phyloP scores from a whole-genome alignment of 2,329 filamentous ascomycete genomes.

The Calcarisporium arbuscula region DNA sequence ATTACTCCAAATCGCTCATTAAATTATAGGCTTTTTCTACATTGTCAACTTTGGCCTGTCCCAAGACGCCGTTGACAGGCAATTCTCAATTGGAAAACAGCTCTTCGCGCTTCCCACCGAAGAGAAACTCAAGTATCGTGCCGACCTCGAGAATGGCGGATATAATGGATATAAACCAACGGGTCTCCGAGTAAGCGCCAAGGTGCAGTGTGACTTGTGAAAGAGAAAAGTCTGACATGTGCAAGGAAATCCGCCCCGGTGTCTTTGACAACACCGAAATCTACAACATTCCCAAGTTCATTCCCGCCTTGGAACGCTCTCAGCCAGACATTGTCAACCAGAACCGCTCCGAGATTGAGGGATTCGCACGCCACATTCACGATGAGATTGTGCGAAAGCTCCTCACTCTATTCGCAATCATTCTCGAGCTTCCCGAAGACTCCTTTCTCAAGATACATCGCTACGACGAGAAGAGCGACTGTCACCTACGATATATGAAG shows the following conservation, averaged over 20 bases:
- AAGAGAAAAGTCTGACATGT: no score
- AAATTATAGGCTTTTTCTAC: constrained; percentile 48
- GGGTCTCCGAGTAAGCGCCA: constrained; percentile 29
- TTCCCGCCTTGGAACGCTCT: constrained; percentile 22
- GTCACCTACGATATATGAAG: constrained; percentile 55
- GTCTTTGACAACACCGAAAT: constrained; percentile 32
- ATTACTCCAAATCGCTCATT: neutral
- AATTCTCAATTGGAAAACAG: constrained; percentile 54
- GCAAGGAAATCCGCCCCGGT: constrained; percentile 23
- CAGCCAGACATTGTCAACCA: constrained; percentile 26
- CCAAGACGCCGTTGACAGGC: constrained; percentile 52
- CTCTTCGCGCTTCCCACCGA: constrained; percentile 50
- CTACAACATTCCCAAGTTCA: constrained; percentile 35
- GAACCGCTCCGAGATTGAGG: constrained; percentile 24
- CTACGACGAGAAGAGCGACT: constrained; percentile 47
- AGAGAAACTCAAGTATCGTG: constrained; percentile 53
- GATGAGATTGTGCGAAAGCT: constrained; percentile 25
- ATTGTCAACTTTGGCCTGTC: constrained; percentile 56
- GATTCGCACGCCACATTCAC: constrained; percentile 29
- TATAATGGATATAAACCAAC: constrained; percentile 52
- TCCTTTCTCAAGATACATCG: constrained; percentile 46
- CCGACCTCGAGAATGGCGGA: constrained; percentile 42
- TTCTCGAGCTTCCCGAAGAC: constrained; percentile 52
- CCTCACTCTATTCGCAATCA: constrained; percentile 33
- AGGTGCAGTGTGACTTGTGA: neutral